A percentile compares a stretch with the other conserved stretches of the same genome.
Evolutionary conservation across 345 rosid genomes (phyloP).

Genomic region (Citrus unshiu): DNA sequence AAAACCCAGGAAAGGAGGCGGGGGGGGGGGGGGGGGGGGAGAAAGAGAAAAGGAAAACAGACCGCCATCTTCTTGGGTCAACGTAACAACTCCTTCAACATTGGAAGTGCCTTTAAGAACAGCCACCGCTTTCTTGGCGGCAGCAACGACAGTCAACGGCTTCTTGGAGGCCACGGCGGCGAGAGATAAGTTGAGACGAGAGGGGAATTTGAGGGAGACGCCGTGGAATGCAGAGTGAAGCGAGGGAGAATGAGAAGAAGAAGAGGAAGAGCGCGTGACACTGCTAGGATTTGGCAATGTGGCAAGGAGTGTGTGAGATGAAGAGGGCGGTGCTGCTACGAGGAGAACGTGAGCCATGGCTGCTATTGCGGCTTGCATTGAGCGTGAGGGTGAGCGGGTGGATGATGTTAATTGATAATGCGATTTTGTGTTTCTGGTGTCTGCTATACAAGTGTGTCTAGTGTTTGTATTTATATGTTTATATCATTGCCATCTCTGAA

Average conservation of each 20-base stretch:
- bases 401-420: conserved; percentile 20
- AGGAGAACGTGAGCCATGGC: conserved; percentile 41
- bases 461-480: neutral
- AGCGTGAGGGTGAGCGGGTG: neutral
- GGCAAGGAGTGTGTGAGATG: conserved; percentile 39
- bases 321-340: too few species aligned
- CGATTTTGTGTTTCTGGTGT: conserved; percentile 8
- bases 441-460: neutral
- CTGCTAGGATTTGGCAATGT: conserved; percentile 5
- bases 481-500: neutral
- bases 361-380: conserved; percentile 35
- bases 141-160: conserved; percentile 53
- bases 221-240: conserved; percentile 52
- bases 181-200: conserved; percentile 37
- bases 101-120: conserved; percentile 78
- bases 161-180: conserved; percentile 37
- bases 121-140: conserved; percentile 80
- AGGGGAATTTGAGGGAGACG: conserved; percentile 42
- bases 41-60: neutral
- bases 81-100: conserved; percentile 84
- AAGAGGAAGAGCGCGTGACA: conserved; percentile 11
- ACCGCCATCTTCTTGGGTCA: conserved; percentile 80
- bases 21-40: neutral
- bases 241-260: neutral
- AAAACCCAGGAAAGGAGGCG: conserved; percentile 2